A percentile compares a stretch with the other conserved stretches of the same genome.
phyloP scores from a whole-genome alignment of 2,329 filamentous ascomycete species.

The Akanthomyces muscarius region DNA sequence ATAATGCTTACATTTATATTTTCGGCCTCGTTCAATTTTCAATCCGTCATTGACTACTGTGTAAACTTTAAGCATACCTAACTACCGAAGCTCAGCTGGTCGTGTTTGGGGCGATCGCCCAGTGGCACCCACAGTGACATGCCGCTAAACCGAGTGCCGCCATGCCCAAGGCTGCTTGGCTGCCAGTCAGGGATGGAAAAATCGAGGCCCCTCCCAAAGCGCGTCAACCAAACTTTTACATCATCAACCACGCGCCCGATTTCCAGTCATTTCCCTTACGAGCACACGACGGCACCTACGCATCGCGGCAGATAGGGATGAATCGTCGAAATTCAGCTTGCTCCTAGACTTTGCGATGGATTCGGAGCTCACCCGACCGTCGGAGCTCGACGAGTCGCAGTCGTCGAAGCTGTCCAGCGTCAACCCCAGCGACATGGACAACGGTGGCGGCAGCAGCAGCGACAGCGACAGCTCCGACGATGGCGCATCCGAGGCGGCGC shows the following conservation, averaged over 20 bases:
- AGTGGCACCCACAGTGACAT: conserved; percentile 7
- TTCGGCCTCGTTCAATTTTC: too few relatives aligned
- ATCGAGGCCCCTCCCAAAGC: conserved; percentile 14
- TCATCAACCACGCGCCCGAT: conserved; percentile 5
- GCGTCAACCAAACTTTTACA: conserved; percentile 5
- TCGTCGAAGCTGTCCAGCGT: conserved; percentile 26
- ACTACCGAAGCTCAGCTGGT: too few relatives aligned
- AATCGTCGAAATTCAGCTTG: neutral
- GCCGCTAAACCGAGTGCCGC: neutral
- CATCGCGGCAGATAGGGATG: neutral
- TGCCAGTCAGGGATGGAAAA: conserved; percentile 12
- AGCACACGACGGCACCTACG: neutral
- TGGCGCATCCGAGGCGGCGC: conserved; percentile 30
- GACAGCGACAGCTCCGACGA: conserved; percentile 35
- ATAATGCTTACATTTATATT: too few relatives aligned
- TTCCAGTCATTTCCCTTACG: neutral
- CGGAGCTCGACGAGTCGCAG: conserved; percentile 32
- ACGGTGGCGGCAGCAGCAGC: conserved; percentile 21
- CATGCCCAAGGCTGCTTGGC: neutral
- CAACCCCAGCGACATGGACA: conserved; percentile 26
- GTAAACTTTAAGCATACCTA: too few relatives aligned
- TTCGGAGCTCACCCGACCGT: conserved; percentile 26
- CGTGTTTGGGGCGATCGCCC: too few relatives aligned
- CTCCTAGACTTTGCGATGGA: conserved; percentile 25
- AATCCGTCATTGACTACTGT: too few relatives aligned